Base-by-base conservation (phyloP, 768 basidiomycete genomes). In the Tephrocybe rancida region DNA sequence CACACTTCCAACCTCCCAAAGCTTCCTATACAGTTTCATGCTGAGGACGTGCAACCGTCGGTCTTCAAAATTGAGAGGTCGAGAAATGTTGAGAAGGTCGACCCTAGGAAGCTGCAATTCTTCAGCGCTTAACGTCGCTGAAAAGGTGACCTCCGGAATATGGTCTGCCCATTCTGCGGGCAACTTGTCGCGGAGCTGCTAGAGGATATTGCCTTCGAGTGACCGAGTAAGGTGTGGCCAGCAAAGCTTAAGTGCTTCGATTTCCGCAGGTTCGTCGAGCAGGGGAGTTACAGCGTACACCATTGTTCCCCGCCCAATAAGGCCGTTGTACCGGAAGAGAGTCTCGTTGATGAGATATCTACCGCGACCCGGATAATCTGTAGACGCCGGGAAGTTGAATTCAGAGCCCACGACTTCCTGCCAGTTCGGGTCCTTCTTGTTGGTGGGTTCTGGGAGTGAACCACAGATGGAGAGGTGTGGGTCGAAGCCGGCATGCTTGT, bases 231-330 rank as follows among this genome's bases (percentile, higher is more conserved):
- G n/a, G 10, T 45, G 24, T 3, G 56, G 59, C 61, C 60, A 66
- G 32, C 48, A 50, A 13, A 60, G 18, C 24, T 66, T 63, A 22
- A 62, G 30, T 8, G 54, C 59, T 11, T 44, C 43, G n/a, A 25
- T 11, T 2, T 18, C n/a, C 14, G 14, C 27, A 7, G n/a, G 7
- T 32, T 32, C 18, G 27, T 44, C 48, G 6, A 13, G 34, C 1
- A 57, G 2, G 14, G 32, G 43, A 11, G 19, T 21, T n/a, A 59
- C 60, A 6, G 44, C 25, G 25, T 55, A 59, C 3, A 61, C 62
- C 43, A 55, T 49, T 9, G 64, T 62, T 1, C 65, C 61, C 10
- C 62, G 62, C 3, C 64, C 59, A 10, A 61, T 53, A 7, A 63
- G 37, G 11, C 60, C 60, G 11, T 49, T 26, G 38, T 63, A 59